A percentile compares a stretch with the other conserved stretches of the same genome.
phyloP scores from a whole-genome alignment of 352 stramenopile genomes.

The Pythium pyrilobum region DNA sequence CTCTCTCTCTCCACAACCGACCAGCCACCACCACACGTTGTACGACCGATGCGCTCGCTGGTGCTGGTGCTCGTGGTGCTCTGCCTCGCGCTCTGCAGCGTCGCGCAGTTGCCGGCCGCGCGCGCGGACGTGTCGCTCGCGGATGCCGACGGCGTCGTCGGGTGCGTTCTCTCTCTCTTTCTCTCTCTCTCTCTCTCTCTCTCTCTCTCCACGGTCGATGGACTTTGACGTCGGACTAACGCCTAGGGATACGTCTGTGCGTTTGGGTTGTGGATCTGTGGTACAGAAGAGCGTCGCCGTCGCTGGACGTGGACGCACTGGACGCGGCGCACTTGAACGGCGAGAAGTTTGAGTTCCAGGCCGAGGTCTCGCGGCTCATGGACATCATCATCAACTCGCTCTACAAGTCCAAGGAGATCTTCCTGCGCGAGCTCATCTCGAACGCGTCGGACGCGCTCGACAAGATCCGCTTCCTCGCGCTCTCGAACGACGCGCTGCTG shows the following conservation, averaged over 20 bases:
- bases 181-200: neutral
- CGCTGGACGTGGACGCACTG: constrained; percentile 40
- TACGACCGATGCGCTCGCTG: constrained; percentile 10
- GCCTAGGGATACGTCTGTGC: neutral
- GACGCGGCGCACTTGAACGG: constrained; percentile 30
- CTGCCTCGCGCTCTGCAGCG: constrained; percentile 20
- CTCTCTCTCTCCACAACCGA: neutral
- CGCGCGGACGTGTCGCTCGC: constrained; percentile 13
- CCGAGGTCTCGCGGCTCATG: constrained; percentile 98
- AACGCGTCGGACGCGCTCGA: constrained; percentile 98
- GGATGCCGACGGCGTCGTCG: constrained; percentile 6
- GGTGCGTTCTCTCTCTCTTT: constrained; percentile 1
- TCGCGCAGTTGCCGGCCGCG: constrained; percentile 12
- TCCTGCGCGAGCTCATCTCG: constrained; percentile 98
- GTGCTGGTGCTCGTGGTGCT: constrained; percentile 16
- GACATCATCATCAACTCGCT: constrained; percentile 99
- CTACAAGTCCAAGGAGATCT: constrained; percentile 98
- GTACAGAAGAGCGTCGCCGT: constrained; percentile 25
- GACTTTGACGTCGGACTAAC: neutral
- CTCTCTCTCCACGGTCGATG: neutral
- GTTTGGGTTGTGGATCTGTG: constrained; percentile 2
- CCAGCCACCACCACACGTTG: neutral
- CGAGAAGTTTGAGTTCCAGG: constrained; percentile 92
- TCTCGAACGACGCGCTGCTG: constrained; percentile 86
- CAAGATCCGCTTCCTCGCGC: constrained; percentile 98